Percentiles rank a stretch among this genome's conserved stretches.
These are phyloP conservation scores for Ceratocystis harringtonii DNA, from an alignment of 2,329 filamentous ascomycete genomes.

Conservation along the genomic window DNA sequence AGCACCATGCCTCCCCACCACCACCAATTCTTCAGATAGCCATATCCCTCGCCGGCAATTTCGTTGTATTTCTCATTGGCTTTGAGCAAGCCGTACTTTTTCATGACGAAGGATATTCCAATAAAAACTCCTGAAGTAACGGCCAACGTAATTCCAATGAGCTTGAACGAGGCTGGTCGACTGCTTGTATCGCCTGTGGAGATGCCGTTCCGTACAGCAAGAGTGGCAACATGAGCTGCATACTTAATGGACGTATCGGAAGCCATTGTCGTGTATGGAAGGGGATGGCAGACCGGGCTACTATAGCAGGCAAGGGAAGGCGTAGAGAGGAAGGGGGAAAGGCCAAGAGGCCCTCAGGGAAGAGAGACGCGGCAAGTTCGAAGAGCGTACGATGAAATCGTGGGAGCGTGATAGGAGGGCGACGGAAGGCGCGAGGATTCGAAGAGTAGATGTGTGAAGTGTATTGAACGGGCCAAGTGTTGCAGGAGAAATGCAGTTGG, in stretches of 20 bases:
- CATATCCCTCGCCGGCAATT: slow-evolving; percentile 88
- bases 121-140: slow-evolving; percentile 84
- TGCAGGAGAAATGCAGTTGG: too few species aligned
- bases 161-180: slow-evolving; percentile 53
- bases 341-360: slow-evolving; percentile 3
- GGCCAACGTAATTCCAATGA: slow-evolving; percentile 72
- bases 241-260: slow-evolving; percentile 6
- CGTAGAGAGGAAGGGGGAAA: background rate
- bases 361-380: background rate
- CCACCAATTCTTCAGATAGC: slow-evolving; percentile 84
- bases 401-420: background rate
- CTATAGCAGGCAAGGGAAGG: background rate
- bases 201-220: slow-evolving; percentile 25
- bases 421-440: background rate
- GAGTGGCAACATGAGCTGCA: slow-evolving; percentile 6
- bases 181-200: slow-evolving; percentile 24
- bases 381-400: background rate
- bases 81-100: slow-evolving; percentile 79
- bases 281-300: background rate
- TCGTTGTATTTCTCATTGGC: slow-evolving; percentile 96
- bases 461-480: too few species aligned
- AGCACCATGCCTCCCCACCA: slow-evolving; percentile 96
- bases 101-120: slow-evolving; percentile 85
- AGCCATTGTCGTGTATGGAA: background rate
- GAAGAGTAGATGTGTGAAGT: background rate